Base-by-base conservation (phyloP, 441 rosid species). In the Jatropha multifida region DNA sequence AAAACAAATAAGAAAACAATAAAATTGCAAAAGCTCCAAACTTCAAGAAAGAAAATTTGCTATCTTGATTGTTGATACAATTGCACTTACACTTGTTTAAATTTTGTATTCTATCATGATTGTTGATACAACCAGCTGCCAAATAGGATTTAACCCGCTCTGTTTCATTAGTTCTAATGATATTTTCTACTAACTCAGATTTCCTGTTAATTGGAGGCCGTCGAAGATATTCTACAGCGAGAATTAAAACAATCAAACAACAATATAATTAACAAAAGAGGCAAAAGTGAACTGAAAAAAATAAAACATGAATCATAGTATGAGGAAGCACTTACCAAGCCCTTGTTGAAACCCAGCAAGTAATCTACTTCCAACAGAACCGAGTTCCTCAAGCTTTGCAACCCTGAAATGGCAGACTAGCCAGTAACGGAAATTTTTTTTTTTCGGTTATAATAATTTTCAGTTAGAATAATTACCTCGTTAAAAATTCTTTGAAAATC, bases 291-390 rank as follows among this genome's bases (percentile, higher is more conserved):
- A 9, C 15, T 38, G 8, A 76, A 42, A 38, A 37, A 7, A 38
- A 60, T 10, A 15, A 49, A 64, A 9, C 2, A 46, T 23, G n/a
- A 80, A 69, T 52, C 37, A 5, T 7, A 73, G 42, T 17, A 52
- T 13, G 9, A 42, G n/a, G 14, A 73, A 79, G 5, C 67, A 82
- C 85, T 44, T 78, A 91, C 97, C 86, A 42, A 93, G 88, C 71
- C 85, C 89, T 77, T 87, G 92, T 58, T 88, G 93, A 87, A 85
- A 89, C 69, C 85, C 86, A n/a, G n/a, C 42, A 73, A 94, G 90
- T 20, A 85, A 85, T 79, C 60, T 82, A 80, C 83, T 77, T 72
- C 88, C 94, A 40, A 69, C 77, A 82, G 78, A 76, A 27, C 78
- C 88, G 71, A 86, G 81, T 74, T 91, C 94, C 73, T 94, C 97